Evolutionary conservation across 768 basidiomycete genomes (phyloP), one percentile per base, ranked within the genome.

Genomic region (Lactarius akahatsu): DNA sequence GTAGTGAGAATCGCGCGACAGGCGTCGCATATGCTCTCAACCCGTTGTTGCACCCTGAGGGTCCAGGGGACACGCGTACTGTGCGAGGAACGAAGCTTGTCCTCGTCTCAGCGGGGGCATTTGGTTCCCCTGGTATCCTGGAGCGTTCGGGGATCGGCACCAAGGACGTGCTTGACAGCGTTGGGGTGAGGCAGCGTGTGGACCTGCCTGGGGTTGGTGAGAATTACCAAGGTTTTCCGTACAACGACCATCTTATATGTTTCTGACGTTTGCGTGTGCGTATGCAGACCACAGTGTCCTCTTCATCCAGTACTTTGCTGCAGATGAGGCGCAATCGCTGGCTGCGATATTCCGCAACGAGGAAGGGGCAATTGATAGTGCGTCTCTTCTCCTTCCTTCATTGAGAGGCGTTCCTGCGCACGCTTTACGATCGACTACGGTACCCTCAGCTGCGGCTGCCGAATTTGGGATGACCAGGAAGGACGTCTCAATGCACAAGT

Each of bases 401-500:
- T 4, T 13, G 3, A 38, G 36, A 11, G 36, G 11, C 36, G 3
- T 13, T 38, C 36, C 1, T 6, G 16, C 8, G 58, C 16, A 13
- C 8, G 18, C 57, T 28, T 57, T 1, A 61, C 43, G 4, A 47
- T 5, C n/a, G 36, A 32, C 43, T 15, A 11, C 8, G 47, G 11
- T 0, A 36, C 36, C 36, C 34, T n/a, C 41, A 81, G 79, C 75
- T 58, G 76, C 77, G 71, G 70, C 70, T 32, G 69, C 59, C 30
- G 74, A 79, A 52, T 83, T 77, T 74, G 63, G 71, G 7, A 69
- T 71, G 26, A 72, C 73, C 0, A 84, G 0, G 77, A 72, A 43
- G 85, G 85, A 3, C 69, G 83, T 56, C 76, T 89, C 71, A 70
- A 78, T 85, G 0, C 79, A 82, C 68, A 88, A 85, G 88, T 86